phyloP scores from a whole-genome alignment of 2,329 filamentous ascomycete species.

The Penicillium sp. region DNA sequence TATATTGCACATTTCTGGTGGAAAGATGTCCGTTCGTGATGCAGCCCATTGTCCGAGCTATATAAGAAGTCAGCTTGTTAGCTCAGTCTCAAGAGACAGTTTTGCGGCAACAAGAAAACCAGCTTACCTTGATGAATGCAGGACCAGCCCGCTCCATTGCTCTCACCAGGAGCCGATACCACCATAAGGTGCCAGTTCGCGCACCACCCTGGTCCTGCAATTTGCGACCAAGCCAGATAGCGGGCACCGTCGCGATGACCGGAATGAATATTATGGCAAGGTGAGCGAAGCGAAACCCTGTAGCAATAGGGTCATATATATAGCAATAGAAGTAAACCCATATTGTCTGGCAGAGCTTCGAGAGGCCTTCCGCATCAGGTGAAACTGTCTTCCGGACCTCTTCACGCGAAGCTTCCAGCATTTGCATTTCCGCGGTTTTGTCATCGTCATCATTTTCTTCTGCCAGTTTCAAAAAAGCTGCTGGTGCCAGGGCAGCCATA shows the following conservation, averaged over 20 bases:
- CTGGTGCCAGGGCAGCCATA: slow-evolving; percentile 53
- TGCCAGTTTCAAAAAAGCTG: slow-evolving; percentile 59
- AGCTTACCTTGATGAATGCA: slow-evolving; percentile 85
- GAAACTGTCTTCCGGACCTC: slow-evolving; percentile 72
- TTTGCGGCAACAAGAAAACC: background rate
- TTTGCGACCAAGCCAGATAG: slow-evolving; percentile 73
- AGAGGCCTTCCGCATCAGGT: slow-evolving; percentile 60
- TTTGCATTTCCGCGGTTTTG: slow-evolving; percentile 76
- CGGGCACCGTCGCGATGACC: slow-evolving; percentile 75
- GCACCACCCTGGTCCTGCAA: slow-evolving; percentile 68
- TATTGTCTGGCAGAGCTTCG: slow-evolving; percentile 58
- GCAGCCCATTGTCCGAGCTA: slow-evolving; percentile 97
- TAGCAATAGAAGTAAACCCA: slow-evolving; percentile 65
- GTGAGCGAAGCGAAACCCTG: slow-evolving; percentile 82
- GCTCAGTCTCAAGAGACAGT: background rate
- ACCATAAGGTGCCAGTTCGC: slow-evolving; percentile 81
- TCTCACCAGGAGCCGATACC: slow-evolving; percentile 84
- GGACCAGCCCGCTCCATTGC: slow-evolving; percentile 92
- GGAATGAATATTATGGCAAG: slow-evolving; percentile 87
- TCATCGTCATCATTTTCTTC: slow-evolving; percentile 50
- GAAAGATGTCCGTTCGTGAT: slow-evolving; percentile 94
- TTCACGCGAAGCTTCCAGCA: slow-evolving; percentile 76
- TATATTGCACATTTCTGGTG: slow-evolving; percentile 81
- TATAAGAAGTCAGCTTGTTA: background rate
- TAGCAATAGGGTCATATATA: slow-evolving; percentile 74